Evolutionary conservation across 352 stramenopile genomes (phyloP), one percentile per base, ranked within the genome.

Genomic region (Pythium aphanidermatum): DNA sequence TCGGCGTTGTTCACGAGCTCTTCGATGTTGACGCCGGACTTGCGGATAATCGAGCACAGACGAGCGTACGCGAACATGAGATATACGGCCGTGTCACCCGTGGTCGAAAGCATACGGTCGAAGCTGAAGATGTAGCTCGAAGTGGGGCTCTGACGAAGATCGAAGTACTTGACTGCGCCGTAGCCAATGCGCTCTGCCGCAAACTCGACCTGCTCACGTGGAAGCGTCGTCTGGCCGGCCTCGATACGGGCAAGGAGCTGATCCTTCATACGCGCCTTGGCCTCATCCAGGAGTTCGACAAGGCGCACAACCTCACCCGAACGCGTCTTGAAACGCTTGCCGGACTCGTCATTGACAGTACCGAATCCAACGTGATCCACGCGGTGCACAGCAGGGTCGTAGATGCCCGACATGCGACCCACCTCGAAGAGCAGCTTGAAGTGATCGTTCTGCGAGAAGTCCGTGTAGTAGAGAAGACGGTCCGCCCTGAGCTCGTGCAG

Each of bases 121-220:
- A 99, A 99, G 53, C 85, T 97, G 68, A 99, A 99, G 43, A 95
- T 86, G 77, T 99, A 99, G 65, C 98, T 98, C 47, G 92, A 98
- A 30, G 92, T 96, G 12, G 96, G 96, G 60, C 97, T 97, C 61
- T 98, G 89, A 45, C 95, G 89, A 49, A 99, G 76, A 68, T 99
- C 97, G 71, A 98, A 99, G 78, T 99, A 99, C 81, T 99, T 99
- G 46, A 99, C 96, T 12, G 96, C 97, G 42, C 96, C 96, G 63
- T 99, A 99, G 43, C 97, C 97, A 50, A 99, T 91, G 46, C 95
- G 92, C 52, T 96, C 86, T 8, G 96, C 96, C 5, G 96, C 91
- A 31, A 70, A 68, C 33, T 97, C 90, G 23, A 98, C 75, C 65
- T 99, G 86, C 5, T 97, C 93, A 45, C 78, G 68, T 6, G 87